These are phyloP conservation scores for Microdochium paspali DNA, from an alignment of 2,329 filamentous ascomycete species.

Conservation along the genomic window DNA sequence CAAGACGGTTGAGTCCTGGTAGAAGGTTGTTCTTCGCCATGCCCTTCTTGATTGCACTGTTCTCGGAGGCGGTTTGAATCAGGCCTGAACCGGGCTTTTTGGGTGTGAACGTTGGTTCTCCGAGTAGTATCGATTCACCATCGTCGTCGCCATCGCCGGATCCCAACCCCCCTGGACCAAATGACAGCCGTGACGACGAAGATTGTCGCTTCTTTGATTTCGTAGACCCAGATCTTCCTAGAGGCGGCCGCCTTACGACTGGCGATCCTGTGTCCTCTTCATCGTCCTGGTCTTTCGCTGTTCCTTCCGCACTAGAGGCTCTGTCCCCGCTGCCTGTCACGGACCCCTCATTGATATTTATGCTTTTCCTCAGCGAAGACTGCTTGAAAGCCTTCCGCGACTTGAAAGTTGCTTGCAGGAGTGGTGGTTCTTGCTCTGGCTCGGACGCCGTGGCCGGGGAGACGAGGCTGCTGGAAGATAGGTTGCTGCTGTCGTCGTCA, in stretches of 20 bases:
- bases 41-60: conserved; percentile 50
- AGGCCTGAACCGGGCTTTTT: conserved; percentile 47
- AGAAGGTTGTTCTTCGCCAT: conserved; percentile 31
- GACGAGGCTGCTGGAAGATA: conserved; percentile 11
- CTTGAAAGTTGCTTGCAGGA: conserved; percentile 31
- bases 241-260: conserved; percentile 34
- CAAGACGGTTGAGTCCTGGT: conserved; percentile 31
- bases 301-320: neutral
- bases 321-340: conserved; percentile 5
- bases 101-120: conserved; percentile 36
- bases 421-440: conserved; percentile 17
- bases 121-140: conserved; percentile 24
- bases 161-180: conserved; percentile 52
- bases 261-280: conserved; percentile 36
- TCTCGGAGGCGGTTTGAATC: conserved; percentile 56
- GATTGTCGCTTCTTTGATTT: conserved; percentile 60
- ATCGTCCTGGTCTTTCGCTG: conserved; percentile 14
- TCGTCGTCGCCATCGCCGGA: conserved; percentile 43
- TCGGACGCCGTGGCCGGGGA: conserved; percentile 12
- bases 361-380: conserved; percentile 47
- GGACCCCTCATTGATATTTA: conserved; percentile 31
- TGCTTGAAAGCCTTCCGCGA: conserved; percentile 45
- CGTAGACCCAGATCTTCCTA: conserved; percentile 35
- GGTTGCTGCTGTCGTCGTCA: conserved; percentile 27
- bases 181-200: conserved; percentile 60